These are phyloP conservation scores for Kurtzmaniella fragi DNA, from an alignment of 805 yeast species.

Conservation along the genomic window DNA sequence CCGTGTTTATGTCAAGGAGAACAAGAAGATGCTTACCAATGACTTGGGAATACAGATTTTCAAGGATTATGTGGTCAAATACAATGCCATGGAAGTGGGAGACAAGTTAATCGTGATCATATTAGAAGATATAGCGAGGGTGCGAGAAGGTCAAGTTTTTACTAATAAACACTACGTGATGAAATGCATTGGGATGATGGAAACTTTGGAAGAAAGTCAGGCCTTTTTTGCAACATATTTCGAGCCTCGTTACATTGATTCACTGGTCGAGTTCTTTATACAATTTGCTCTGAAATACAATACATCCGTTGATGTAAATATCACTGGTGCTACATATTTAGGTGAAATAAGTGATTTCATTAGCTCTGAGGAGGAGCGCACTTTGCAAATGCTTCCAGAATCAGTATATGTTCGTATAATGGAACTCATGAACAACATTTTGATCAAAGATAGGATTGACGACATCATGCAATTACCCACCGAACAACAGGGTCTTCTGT, in stretches of 20 bases:
- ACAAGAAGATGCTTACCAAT: conserved; percentile 56
- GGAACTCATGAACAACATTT: conserved; percentile 52
- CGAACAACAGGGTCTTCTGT: conserved; percentile 51
- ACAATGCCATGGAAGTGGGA: conserved; percentile 48
- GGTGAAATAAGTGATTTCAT: conserved; percentile 48
- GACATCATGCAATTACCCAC: conserved; percentile 42
- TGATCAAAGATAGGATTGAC: conserved; percentile 55
- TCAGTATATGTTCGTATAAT: conserved; percentile 50
- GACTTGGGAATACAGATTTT: conserved; percentile 72
- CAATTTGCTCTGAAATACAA: conserved; percentile 41
- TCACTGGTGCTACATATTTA: conserved; percentile 50
- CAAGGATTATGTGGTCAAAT: conserved; percentile 53
- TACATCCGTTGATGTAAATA: conserved; percentile 20
- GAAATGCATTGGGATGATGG: conserved; percentile 65
- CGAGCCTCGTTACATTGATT: conserved; percentile 58
- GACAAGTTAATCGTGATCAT: conserved; percentile 42
- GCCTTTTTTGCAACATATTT: conserved; percentile 59
- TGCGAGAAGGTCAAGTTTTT: conserved; percentile 49
- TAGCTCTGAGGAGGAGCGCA: conserved; percentile 57
- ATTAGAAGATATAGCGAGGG: conserved; percentile 50
- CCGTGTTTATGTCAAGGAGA: conserved; percentile 74
- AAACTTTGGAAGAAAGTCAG: conserved; percentile 55
- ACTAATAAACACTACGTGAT: conserved; percentile 57
- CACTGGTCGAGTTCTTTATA: conserved; percentile 53
- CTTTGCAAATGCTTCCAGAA: conserved; percentile 48